phyloP scores from a whole-genome alignment of 148 eudicot genomes.

The Persicaria maculosa region DNA sequence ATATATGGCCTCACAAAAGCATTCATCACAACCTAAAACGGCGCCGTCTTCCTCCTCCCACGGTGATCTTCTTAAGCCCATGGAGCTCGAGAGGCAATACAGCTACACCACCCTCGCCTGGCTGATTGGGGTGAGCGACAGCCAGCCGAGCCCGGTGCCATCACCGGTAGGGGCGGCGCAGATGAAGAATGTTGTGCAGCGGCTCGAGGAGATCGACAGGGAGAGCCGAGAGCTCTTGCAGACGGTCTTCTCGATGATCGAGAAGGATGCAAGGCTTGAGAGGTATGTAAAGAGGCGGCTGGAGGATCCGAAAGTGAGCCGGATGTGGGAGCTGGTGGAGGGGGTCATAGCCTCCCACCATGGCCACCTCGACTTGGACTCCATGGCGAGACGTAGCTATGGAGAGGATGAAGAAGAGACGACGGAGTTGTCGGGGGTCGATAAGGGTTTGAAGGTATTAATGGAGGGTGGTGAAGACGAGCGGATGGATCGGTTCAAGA shows the following conservation, averaged over 20 bases:
- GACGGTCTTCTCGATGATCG: slow-evolving; percentile 18
- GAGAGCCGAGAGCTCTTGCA: slow-evolving; percentile 20
- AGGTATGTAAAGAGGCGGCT: slow-evolving; percentile 13
- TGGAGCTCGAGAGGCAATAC: background rate
- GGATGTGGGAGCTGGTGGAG: slow-evolving; percentile 26
- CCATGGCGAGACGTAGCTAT: background rate
- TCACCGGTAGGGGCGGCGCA: slow-evolving; percentile 17
- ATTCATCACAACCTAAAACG: no score
- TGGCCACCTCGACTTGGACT: background rate
- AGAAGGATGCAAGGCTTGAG: slow-evolving; percentile 24
- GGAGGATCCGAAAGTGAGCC: slow-evolving; percentile 26
- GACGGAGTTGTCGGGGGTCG: background rate
- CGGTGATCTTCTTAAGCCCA: background rate
- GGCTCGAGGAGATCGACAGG: slow-evolving; percentile 22
- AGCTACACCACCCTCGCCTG: background rate
- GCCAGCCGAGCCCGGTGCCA: background rate
- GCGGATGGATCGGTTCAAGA: background rate
- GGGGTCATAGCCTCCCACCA: slow-evolving; percentile 19
- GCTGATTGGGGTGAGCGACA: background rate
- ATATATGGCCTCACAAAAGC: no score
- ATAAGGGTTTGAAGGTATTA: background rate
- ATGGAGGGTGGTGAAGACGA: background rate
- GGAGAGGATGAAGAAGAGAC: background rate
- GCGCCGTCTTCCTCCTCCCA: background rate
- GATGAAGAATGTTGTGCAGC: slow-evolving; percentile 15